Conservation (phyloP, 768 basidiomycete genomes). For the Cystofilobasidium bisporidii region DNA sequence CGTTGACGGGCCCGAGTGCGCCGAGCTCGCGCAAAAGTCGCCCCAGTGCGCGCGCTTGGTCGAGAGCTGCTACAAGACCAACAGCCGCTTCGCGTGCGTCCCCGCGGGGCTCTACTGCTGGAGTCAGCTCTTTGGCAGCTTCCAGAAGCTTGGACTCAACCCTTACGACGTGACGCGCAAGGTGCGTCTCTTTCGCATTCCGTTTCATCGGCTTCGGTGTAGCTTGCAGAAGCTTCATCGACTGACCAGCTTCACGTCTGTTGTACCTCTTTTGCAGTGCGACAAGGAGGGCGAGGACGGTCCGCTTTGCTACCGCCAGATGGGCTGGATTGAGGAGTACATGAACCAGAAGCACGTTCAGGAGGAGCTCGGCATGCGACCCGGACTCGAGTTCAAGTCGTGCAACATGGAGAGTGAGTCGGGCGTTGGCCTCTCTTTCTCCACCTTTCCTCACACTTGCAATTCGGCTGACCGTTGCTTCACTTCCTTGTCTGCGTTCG, state of each 20-base stretch:
- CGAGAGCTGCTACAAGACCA: slow-evolving; percentile 49
- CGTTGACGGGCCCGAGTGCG: slow-evolving; percentile 55
- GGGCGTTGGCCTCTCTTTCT: too few relatives aligned
- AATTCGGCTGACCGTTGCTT: neutral
- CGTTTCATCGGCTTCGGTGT: too few relatives aligned
- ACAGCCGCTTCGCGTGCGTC: slow-evolving; percentile 37
- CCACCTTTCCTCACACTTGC: too few relatives aligned
- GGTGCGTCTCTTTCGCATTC: slow-evolving; percentile 19
- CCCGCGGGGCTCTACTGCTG: slow-evolving; percentile 74
- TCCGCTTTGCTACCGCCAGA: slow-evolving; percentile 52
- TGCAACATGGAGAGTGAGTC: slow-evolving; percentile 49
- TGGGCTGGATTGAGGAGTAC: slow-evolving; percentile 80
- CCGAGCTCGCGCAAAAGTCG: slow-evolving; percentile 53
- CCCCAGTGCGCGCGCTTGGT: slow-evolving; percentile 65
- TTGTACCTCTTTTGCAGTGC: slow-evolving; percentile 46
- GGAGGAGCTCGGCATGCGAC: slow-evolving; percentile 64
- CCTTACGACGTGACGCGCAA: slow-evolving; percentile 46
- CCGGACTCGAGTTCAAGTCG: slow-evolving; percentile 48
- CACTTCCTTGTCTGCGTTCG: neutral
- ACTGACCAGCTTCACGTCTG: too few relatives aligned
- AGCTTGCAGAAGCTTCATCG: too few relatives aligned
- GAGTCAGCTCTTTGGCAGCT: slow-evolving; percentile 57
- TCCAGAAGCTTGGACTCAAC: slow-evolving; percentile 43
- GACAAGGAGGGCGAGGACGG: slow-evolving; percentile 58
- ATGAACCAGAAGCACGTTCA: slow-evolving; percentile 71